Evolutionary conservation across 306 rosid genomes (phyloP), one percentile per base, ranked within the genome.

Genomic region (Ceratonia siliqua): DNA sequence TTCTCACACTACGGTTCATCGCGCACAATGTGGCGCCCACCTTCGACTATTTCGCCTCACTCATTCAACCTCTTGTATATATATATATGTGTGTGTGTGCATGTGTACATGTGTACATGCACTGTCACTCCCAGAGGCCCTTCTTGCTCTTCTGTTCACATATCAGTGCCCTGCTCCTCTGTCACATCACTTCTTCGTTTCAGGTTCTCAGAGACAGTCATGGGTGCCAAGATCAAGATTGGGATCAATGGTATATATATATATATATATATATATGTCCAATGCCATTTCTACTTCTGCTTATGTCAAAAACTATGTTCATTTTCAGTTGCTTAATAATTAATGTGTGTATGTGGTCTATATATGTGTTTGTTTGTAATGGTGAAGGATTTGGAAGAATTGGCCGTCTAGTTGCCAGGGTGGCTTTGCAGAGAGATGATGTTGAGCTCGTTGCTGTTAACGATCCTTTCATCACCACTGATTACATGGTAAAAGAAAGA

Each of bases 401-500:
- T 53, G 91, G 89, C 0, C 89, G 94, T 36, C 59, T 82, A 63
- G 94, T 86, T 7, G 94, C 94, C 0, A 89, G 91, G 58, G 87
- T 87, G n/a, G 91, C 91, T 57, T 27, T 87, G 27, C 87, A 81
- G 71, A 87, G 91, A 53, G 91, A 89, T 42, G 91, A 87, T 1
- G 71, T 89, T 46, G 92, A 89, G 70, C 92, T 89, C 32, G 90
- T 87, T 33, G 92, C 90, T 54, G 74, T 89, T 21, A 89, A 89
- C 39, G 90, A 87, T 72, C 89, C 89, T 25, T 87, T 85, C 79
- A 83, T 89, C 69, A 49, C 78, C 36, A 76, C 85, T 18, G 86
- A 89, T 72, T 82, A 85, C 64, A 87, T 87, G 92, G 92, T 87
- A 78, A n/a, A n/a, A n/a, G n/a, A n/a, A n/a, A n/a, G n/a, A n/a